Evolutionary conservation across 345 rosid genomes (phyloP).

Genomic region (Carallia brachiata): DNA sequence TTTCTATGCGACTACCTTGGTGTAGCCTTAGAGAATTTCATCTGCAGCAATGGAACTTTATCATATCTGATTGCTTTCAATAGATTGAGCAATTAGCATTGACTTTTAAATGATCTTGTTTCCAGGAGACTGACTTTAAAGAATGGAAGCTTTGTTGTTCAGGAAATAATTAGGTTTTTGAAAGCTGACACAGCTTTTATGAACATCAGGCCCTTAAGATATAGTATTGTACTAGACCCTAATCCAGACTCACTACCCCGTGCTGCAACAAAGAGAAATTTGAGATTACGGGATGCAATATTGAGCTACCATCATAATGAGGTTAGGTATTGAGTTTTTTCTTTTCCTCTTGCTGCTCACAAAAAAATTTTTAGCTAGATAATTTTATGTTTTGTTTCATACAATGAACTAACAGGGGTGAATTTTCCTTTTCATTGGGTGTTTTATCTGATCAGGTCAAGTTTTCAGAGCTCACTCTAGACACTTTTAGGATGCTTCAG

Average conservation of each 20-base stretch:
- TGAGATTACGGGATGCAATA: constrained; percentile 78
- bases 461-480: constrained; percentile 92
- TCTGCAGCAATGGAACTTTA: not conserved
- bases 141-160: constrained; percentile 98
- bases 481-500: constrained; percentile 95
- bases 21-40: constrained; percentile 5
- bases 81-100: constrained; percentile 14
- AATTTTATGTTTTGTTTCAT: constrained; percentile 7
- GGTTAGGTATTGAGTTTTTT: constrained; percentile 48
- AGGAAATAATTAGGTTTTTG: constrained; percentile 87
- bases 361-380: not conserved
- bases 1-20: constrained; percentile 2
- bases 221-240: constrained; percentile 78
- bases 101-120: constrained; percentile 29
- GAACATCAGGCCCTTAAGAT: constrained; percentile 95
- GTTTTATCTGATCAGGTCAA: constrained; percentile 55
- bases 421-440: not conserved
- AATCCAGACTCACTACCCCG: constrained; percentile 62
- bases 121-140: constrained; percentile 93
- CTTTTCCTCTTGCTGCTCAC: constrained; percentile 17
- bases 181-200: constrained; percentile 90
- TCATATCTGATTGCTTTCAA: constrained; percentile 8
- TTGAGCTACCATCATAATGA: constrained; percentile 80
- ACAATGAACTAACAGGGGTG: not conserved
- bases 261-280: constrained; percentile 52